phyloP scores from a whole-genome alignment of 2,329 filamentous ascomycete genomes.

The Xenosphaeropsis pyriputrescens region DNA sequence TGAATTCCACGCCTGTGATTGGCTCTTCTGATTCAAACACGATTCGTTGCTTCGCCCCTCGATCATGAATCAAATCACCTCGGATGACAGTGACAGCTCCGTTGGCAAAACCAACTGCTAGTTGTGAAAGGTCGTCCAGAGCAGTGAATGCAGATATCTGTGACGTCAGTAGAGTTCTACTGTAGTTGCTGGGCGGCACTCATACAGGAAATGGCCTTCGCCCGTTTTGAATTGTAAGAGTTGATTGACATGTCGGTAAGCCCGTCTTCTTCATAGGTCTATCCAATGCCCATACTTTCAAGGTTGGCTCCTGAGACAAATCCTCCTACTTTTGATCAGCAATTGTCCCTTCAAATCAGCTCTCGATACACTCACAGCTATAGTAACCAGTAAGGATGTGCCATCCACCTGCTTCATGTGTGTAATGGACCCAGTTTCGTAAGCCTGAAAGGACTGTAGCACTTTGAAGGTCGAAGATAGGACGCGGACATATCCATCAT shows the following conservation, averaged over 20 bases:
- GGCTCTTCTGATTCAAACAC: conserved; percentile 96
- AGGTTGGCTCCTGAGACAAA: conserved; percentile 67
- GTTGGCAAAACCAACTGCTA: conserved; percentile 92
- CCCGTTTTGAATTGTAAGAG: conserved; percentile 74
- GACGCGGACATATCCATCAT: conserved; percentile 77
- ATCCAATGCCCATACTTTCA: conserved; percentile 97
- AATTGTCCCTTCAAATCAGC: background rate
- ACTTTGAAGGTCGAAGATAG: conserved; percentile 80
- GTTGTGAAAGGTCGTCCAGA: conserved; percentile 76
- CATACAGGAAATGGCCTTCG: conserved; percentile 81
- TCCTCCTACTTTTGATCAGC: conserved; percentile 50
- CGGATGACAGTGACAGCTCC: conserved; percentile 86
- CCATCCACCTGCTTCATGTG: conserved; percentile 87
- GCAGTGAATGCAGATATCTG: conserved; percentile 80
- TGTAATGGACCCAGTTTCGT: conserved; percentile 66
- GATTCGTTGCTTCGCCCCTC: conserved; percentile 83
- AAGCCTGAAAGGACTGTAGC: conserved; percentile 72
- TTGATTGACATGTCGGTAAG: conserved; percentile 75
- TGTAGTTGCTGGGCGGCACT: background rate
- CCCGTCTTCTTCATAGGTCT: conserved; percentile 90
- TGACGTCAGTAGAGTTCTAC: conserved; percentile 1
- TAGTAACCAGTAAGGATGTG: conserved; percentile 72
- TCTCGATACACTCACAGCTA: conserved; percentile 35
- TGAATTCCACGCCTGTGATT: conserved; percentile 77
- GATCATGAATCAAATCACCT: conserved; percentile 88